phyloP scores from a whole-genome alignment of 768 basidiomycete genomes.

The Termitomyces sp. region DNA sequence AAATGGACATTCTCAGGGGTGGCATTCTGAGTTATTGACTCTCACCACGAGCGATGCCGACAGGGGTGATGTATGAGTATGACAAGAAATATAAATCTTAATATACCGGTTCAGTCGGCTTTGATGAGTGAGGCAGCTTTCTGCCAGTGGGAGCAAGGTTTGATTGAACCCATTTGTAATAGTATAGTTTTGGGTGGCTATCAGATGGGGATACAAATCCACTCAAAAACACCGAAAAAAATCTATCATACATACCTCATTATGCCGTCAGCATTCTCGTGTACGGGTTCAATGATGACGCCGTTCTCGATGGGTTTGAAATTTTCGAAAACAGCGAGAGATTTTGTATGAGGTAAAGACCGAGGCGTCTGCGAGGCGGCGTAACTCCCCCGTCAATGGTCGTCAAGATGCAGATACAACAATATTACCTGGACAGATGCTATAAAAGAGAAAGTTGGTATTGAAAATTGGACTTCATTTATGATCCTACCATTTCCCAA shows the following conservation, averaged over 20 bases:
- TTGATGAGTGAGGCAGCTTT: neutral
- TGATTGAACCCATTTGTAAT: too few relatives aligned
- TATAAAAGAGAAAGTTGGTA: neutral
- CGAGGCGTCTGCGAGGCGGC: neutral
- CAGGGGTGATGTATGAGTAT: neutral
- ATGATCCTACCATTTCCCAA: neutral
- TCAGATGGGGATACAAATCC: too few relatives aligned
- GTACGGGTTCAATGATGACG: too few relatives aligned
- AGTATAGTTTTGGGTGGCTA: too few relatives aligned
- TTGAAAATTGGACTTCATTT: neutral
- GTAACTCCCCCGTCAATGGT: too few relatives aligned
- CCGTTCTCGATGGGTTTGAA: too few relatives aligned
- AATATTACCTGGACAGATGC: neutral
- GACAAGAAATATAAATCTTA: too few relatives aligned
- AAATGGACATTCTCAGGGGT: too few relatives aligned
- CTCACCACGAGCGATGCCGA: neutral
- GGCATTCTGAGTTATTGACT: neutral
- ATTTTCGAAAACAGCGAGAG: neutral
- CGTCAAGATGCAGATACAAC: neutral
- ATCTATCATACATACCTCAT: too few relatives aligned
- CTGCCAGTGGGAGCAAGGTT: neutral
- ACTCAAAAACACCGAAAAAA: too few relatives aligned
- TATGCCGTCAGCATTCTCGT: too few relatives aligned
- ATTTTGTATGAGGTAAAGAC: neutral
- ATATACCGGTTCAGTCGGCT: neutral